Evolutionary conservation across 768 basidiomycete genomes (phyloP).

Genomic region (Lentinula boryana): DNA sequence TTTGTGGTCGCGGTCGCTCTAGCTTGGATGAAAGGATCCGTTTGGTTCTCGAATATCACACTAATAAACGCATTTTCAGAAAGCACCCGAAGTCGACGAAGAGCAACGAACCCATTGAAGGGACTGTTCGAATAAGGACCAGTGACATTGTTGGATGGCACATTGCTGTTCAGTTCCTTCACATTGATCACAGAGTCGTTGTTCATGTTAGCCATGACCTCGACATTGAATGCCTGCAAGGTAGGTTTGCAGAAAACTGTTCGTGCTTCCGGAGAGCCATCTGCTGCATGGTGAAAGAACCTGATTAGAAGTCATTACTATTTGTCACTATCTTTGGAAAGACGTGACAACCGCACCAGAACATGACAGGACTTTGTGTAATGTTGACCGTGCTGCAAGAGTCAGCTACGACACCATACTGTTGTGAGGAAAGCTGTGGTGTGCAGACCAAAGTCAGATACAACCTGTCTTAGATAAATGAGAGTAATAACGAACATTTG

Average conservation of each 20-base stretch:
- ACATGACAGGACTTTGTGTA: conserved; percentile 52
- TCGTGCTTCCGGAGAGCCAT: conserved; percentile 30
- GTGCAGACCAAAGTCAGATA: neutral
- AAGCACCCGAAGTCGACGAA: neutral
- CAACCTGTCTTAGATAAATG: neutral
- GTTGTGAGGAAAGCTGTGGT: conserved; percentile 29
- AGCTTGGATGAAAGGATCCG: conserved; percentile 42
- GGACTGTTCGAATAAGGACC: conserved; percentile 38
- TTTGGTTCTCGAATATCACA: conserved; percentile 21
- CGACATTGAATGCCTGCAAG: conserved; percentile 37
- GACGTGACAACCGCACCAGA: conserved; percentile 40
- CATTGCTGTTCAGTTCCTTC: conserved; percentile 18
- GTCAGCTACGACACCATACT: conserved; percentile 43
- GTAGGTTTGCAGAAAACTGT: conserved; percentile 55
- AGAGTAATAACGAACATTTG: neutral
- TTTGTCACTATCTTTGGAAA: neutral
- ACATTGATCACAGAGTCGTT: conserved; percentile 36
- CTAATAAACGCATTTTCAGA: neutral
- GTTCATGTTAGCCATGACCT: conserved; percentile 36
- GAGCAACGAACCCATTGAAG: conserved; percentile 49
- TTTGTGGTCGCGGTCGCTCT: conserved; percentile 42
- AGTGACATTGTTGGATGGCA: conserved; percentile 45
- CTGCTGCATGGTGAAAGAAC: conserved; percentile 32
- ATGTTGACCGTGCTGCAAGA: conserved; percentile 27
- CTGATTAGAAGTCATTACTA: conserved; percentile 10